Evolutionary conservation across 768 basidiomycete genomes (phyloP).

Genomic region (Termitomyces sp.): DNA sequence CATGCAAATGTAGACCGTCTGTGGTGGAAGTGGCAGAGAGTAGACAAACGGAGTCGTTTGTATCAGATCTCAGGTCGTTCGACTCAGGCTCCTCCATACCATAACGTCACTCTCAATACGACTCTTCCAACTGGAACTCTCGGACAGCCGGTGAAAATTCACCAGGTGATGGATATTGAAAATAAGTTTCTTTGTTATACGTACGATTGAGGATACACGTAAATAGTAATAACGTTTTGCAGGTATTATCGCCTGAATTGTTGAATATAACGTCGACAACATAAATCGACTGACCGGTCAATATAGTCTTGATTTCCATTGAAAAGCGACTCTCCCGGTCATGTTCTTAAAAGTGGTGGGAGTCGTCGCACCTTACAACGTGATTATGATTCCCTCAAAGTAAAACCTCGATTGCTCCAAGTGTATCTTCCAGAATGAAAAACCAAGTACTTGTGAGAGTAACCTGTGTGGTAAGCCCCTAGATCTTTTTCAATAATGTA

Average conservation of each 20-base stretch:
- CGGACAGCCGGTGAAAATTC: neutral
- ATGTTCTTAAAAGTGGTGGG: neutral
- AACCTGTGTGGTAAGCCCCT: no score
- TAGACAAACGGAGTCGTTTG: constrained; percentile 19
- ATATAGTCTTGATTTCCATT: neutral
- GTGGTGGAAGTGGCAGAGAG: constrained; percentile 34
- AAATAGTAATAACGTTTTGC: neutral
- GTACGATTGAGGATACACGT: neutral
- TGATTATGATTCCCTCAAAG: neutral
- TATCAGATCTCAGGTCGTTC: constrained; percentile 31
- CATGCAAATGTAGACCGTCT: constrained; percentile 35
- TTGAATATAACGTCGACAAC: no score
- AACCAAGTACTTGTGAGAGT: no score
- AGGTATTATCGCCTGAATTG: no score
- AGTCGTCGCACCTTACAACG: neutral
- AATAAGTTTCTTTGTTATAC: constrained; percentile 1
- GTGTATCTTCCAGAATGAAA: no score
- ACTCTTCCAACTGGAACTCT: constrained; percentile 10
- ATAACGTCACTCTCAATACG: constrained; percentile 27
- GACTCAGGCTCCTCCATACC: constrained; percentile 20
- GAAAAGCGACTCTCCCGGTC: neutral
- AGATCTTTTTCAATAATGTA: no score
- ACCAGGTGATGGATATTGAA: constrained; percentile 3
- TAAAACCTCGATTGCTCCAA: no score
- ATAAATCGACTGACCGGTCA: neutral